These are phyloP conservation scores for Globisporangium mamillatum DNA, from an alignment of 352 stramenopile genomes.

Conservation along the genomic window DNA sequence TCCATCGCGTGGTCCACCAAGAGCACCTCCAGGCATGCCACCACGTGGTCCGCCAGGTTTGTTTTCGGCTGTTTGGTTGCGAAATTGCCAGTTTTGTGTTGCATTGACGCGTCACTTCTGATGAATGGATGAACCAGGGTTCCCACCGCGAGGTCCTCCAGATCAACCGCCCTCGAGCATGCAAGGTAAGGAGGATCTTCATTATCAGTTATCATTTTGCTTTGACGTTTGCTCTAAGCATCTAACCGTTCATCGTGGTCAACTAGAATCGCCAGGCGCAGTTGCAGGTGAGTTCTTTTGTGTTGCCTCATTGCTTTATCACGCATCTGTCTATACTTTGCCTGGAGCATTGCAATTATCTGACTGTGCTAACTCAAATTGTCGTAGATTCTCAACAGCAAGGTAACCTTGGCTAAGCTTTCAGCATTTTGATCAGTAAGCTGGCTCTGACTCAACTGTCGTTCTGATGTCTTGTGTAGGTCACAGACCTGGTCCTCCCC, in stretches of 20 bases:
- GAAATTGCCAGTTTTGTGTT: neutral
- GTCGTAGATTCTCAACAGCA: constrained; percentile 2
- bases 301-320: neutral
- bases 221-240: neutral
- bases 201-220: neutral
- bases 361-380: neutral
- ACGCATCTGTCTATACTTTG: neutral
- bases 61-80: neutral
- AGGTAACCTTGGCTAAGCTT: neutral
- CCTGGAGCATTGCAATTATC: neutral
- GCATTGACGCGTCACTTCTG: neutral
- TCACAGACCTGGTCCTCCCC: constrained; percentile 4
- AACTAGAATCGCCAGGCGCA: neutral
- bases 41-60: constrained; percentile 20
- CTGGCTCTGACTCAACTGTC: neutral
- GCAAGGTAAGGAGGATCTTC: constrained; percentile 8
- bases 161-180: constrained; percentile 15
- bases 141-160: constrained; percentile 23
- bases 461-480: neutral
- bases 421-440: neutral
- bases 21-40: constrained; percentile 22
- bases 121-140: constrained; percentile 6
- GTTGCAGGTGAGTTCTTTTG: neutral
- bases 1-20: constrained; percentile 21
- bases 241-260: neutral